phyloP scores from a whole-genome alignment of 352 stramenopile species.

The Globisporangium recalcitrans region DNA sequence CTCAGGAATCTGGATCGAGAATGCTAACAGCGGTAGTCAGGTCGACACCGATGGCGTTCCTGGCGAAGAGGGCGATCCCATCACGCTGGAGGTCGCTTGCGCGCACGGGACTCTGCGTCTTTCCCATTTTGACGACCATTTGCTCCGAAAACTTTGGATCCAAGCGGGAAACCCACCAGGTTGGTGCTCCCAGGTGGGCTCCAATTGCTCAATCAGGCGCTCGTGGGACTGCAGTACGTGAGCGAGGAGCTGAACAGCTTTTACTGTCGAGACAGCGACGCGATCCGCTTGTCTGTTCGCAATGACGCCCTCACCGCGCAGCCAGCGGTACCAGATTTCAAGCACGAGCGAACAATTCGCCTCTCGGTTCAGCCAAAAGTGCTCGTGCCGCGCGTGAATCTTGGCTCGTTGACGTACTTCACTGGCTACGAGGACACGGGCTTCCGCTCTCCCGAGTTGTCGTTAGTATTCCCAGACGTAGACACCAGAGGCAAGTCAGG shows the following conservation, averaged over 20 bases:
- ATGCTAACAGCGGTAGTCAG: slow-evolving; percentile 9
- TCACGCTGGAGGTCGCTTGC: slow-evolving; percentile 14
- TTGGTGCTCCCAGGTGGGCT: slow-evolving; percentile 2
- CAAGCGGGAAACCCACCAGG: not conserved
- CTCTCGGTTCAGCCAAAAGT: slow-evolving; percentile 24
- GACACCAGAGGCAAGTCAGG: not conserved
- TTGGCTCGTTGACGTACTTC: slow-evolving; percentile 22
- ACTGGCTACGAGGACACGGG: slow-evolving; percentile 32
- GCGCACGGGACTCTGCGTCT: slow-evolving; percentile 15
- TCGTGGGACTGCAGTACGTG: slow-evolving; percentile 19
- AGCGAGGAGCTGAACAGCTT: not conserved
- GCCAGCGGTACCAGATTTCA: not conserved
- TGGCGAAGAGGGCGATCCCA: not conserved
- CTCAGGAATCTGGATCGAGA: slow-evolving; percentile 12
- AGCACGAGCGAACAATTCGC: slow-evolving; percentile 20
- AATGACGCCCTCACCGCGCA: slow-evolving; percentile 9
- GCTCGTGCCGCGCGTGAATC: slow-evolving; percentile 24
- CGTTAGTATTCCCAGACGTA: slow-evolving; percentile 13
- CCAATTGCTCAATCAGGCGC: slow-evolving; percentile 17
- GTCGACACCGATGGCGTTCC: no score
- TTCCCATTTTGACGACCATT: slow-evolving; percentile 6
- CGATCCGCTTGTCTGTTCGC: slow-evolving; percentile 15
- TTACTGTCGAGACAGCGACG: slow-evolving; percentile 17
- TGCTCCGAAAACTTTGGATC: not conserved
- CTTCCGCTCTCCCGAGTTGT: slow-evolving; percentile 40